A percentile compares a stretch with the other conserved stretches of the same genome.
Evolutionary conservation across 768 basidiomycete species (phyloP).

Genomic region (Leccinum aurantiacum): DNA sequence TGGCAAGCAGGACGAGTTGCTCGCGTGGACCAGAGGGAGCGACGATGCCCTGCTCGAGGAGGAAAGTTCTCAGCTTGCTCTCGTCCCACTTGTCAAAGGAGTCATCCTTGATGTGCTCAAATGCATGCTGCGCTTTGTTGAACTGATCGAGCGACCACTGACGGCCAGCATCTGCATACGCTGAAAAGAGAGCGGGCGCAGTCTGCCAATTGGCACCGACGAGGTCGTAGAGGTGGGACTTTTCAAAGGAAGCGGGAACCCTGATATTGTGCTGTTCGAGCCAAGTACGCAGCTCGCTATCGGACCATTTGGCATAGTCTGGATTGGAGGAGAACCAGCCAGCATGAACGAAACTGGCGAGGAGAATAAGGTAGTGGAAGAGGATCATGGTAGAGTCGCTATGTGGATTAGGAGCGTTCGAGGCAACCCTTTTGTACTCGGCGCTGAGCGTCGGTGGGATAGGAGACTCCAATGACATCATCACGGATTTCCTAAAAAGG

Average conservation of each 20-base stretch:
- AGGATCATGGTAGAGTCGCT: constrained; percentile 12
- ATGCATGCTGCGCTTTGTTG: constrained; percentile 59
- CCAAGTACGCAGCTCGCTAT: constrained; percentile 63
- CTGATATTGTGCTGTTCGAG: constrained; percentile 64
- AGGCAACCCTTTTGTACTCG: constrained; percentile 6
- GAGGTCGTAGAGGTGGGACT: constrained; percentile 41
- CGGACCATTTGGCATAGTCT: constrained; percentile 57
- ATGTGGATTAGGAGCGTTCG: not conserved
- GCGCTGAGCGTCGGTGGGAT: not conserved
- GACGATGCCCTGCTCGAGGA: constrained; percentile 86
- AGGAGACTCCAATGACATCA: constrained; percentile 30
- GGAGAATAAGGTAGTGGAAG: constrained; percentile 27
- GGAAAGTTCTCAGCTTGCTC: constrained; percentile 72
- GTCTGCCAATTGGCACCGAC: constrained; percentile 63
- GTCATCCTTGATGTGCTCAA: constrained; percentile 55
- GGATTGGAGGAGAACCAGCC: constrained; percentile 47
- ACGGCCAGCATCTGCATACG: constrained; percentile 31
- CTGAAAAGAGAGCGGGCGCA: constrained; percentile 30
- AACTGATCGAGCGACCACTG: constrained; percentile 67
- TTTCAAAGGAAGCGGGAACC: constrained; percentile 46
- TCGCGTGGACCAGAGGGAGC: constrained; percentile 78
- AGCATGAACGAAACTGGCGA: constrained; percentile 42
- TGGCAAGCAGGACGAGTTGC: constrained; percentile 75
- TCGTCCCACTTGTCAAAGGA: constrained; percentile 86
- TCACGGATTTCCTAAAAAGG: constrained; percentile 8